Percentiles rank a stretch among this genome's conserved stretches.
These are phyloP conservation scores for Colletotrichum sp. DNA, from an alignment of 2,329 filamentous ascomycete species.

Conservation along the genomic window DNA sequence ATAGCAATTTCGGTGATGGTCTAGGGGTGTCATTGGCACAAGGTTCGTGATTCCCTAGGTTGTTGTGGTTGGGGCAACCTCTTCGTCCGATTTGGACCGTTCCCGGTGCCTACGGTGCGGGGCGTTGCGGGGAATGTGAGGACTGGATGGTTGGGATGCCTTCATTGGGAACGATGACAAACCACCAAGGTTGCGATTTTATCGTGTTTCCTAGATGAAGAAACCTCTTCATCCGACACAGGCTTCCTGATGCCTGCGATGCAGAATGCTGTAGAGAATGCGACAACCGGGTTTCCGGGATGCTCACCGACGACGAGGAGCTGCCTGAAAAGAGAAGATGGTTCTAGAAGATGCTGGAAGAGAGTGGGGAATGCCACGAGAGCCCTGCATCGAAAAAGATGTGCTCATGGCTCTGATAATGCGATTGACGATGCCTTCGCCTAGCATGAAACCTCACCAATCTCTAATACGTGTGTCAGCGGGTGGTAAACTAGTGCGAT, in stretches of 20 bases:
- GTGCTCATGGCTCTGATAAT: not conserved
- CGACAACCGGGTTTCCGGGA: not conserved
- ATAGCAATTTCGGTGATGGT: not conserved
- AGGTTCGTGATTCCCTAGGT: too few species aligned
- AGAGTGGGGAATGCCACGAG: not conserved
- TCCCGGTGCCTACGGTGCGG: too few species aligned
- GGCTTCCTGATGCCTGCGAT: not conserved
- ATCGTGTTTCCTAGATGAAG: not conserved
- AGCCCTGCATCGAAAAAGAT: not conserved
- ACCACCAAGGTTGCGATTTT: not conserved
- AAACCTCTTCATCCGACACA: accelerated
- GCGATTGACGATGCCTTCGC: not conserved
- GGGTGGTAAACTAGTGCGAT: not conserved
- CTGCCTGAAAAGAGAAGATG: not conserved
- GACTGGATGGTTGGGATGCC: not conserved
- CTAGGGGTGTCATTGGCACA: accelerated
- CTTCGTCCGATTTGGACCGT: not conserved
- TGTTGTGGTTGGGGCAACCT: not conserved
- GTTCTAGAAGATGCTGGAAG: not conserved
- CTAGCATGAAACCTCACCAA: not conserved
- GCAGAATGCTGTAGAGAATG: not conserved
- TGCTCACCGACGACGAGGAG: not conserved
- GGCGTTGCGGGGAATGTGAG: not conserved
- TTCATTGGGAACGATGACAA: not conserved
- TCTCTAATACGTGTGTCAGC: not conserved